Percentiles rank a stretch among this genome's conserved stretches.
These are phyloP conservation scores for Apiotrichum veenhuisii DNA, from an alignment of 1,284 basidiomycete species.

Conservation along the genomic window DNA sequence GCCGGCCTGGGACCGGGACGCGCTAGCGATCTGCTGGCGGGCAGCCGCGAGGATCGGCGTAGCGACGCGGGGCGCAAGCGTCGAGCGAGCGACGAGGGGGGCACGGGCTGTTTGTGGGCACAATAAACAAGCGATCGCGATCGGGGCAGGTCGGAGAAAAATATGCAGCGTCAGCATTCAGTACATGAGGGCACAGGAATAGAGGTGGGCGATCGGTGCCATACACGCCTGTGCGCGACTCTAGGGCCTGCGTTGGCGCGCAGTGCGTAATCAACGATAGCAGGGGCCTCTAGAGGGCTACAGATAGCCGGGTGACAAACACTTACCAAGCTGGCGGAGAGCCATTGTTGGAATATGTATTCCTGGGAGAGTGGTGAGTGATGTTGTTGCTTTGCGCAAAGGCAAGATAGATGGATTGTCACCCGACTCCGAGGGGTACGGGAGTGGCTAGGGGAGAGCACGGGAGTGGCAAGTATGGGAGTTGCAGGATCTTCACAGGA, in stretches of 20 bases:
- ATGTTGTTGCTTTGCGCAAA: not conserved
- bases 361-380: constrained; percentile 6
- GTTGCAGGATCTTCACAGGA: too few species aligned
- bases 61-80: constrained; percentile 21
- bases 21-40: not conserved
- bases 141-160: not conserved
- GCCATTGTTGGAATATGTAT: constrained; percentile 27
- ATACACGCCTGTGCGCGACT: too few species aligned
- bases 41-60: constrained; percentile 16
- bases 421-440: too few species aligned
- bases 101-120: constrained; percentile 24
- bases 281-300: too few species aligned
- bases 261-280: too few species aligned
- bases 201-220: too few species aligned
- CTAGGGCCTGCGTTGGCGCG: too few species aligned
- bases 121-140: not conserved
- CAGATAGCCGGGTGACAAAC: not conserved
- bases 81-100: constrained; percentile 25
- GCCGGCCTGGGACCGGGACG: not conserved
- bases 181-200: not conserved
- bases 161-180: not conserved
- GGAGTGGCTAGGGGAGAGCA: too few species aligned
- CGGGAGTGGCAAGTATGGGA: too few species aligned
- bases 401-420: not conserved
- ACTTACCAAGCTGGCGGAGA: constrained; percentile 40